Evolutionary conservation across 2,329 filamentous ascomycete genomes (phyloP).

Genomic region (Aspergillus fijiensis): DNA sequence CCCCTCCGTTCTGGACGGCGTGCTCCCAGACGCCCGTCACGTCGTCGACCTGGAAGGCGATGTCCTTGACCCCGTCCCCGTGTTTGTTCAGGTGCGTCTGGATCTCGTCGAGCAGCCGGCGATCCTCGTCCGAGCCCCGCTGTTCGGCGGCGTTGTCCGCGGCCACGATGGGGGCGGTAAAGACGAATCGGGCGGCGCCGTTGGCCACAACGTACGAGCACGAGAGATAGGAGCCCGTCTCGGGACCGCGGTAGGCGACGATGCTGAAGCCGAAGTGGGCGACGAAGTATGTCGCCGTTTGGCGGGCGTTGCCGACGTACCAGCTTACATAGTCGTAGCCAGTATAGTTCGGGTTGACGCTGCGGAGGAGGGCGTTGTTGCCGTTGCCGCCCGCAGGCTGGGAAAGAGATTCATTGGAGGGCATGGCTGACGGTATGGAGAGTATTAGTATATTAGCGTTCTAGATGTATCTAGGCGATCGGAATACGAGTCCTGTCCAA

Average conservation of each 20-base stretch:
- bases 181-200: constrained; percentile 74
- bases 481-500: neutral
- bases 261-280: constrained; percentile 77
- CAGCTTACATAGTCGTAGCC: constrained; percentile 81
- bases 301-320: constrained; percentile 93
- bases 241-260: constrained; percentile 78
- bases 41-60: constrained; percentile 84
- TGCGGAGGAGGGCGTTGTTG: constrained; percentile 53
- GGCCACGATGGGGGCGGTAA: constrained; percentile 75
- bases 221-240: constrained; percentile 76
- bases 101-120: constrained; percentile 64
- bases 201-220: constrained; percentile 81
- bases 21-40: constrained; percentile 70
- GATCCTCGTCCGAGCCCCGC: constrained; percentile 48
- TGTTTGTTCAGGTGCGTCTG: constrained; percentile 77
- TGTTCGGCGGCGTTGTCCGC: constrained; percentile 53
- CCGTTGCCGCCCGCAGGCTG: neutral
- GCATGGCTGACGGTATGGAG: neutral
- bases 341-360: constrained; percentile 9
- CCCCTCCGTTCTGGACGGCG: constrained; percentile 55
- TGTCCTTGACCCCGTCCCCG: constrained; percentile 84
- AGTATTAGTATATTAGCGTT: too few relatives aligned
- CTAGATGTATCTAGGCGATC: neutral
- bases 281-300: constrained; percentile 82
- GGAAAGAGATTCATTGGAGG: neutral